Base-by-base conservation (phyloP, 192 early-diverging fungal genomes). In the Umbelopsis sp. region DNA sequence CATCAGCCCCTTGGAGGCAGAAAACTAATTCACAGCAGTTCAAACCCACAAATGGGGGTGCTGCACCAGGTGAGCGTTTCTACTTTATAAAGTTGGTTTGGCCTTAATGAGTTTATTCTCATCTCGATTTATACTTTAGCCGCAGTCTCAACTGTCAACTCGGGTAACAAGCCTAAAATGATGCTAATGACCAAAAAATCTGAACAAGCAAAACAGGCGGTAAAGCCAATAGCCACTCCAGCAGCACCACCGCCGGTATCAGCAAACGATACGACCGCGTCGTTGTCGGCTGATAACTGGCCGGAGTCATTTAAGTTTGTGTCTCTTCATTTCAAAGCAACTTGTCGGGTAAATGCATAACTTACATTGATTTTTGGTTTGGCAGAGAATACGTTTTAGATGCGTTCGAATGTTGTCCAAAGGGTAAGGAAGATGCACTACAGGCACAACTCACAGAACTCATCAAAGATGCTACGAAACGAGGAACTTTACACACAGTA, bases 391-490 rank as follows among this genome's bases (percentile, higher is more conserved):
- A 76, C 43, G 74, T 80, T n/a, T 21, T 44, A 50, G 51, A 65
- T 73, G 71, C 71, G 12, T 80, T 80, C 43, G 56, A 24, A 22
- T 32, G 21, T 74, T 75, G 81, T 66, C 68, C 74, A 12, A 62
- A 66, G 8, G 77, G 84, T 20, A 76, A 82, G 41, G 75, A 68
- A 10, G 77, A 81, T 65, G 72, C 56, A 16, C 85, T 86, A 14
- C 81, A 90, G 74, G 68, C 66, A n/a, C 80, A 90, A 71, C 69
- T 94, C 25, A 88, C 81, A 69, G 66, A 65, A 1, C 32, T 92
- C 52, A 91, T 94, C 53, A 71, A 67, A 8, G 74, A 78, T 38
- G 78, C 83, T 34, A 79, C 84, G 31, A 9, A 34, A 7, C 71
- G 79, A 22, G 77, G 79, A 20, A 82, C 72, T 29, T 44, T 93